Evolutionary conservation across 2,329 filamentous ascomycete genomes (phyloP), one percentile per base, ranked within the genome.

Genomic region (Mycosphaerella sp.): DNA sequence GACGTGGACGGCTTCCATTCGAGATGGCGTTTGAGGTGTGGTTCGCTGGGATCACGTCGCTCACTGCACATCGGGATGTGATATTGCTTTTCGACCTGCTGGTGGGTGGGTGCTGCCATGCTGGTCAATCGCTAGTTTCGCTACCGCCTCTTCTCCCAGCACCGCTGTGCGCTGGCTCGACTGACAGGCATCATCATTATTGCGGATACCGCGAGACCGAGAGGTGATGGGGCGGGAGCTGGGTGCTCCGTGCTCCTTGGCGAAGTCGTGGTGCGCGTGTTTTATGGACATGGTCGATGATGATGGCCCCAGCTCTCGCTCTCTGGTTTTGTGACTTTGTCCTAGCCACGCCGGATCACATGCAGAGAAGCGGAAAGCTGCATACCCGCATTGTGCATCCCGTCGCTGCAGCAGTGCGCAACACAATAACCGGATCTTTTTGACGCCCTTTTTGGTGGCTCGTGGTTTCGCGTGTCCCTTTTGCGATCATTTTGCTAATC

Each of bases 1-100:
- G 58, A 65, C 62, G 63, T 64, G 62, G 52, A 53, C 47, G 50
- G 44, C 52, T 59, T 36, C 55, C 50, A 64, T 63, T 63, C 58
- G 59, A 56, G 45, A 54, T 50, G 54, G 57, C 57, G 57, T 54
- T 53, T 52, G 49, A 45, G 53, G 55, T 51, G 55, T 53, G 51
- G 46, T 50, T 51, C 49, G 50, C 37, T 32, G 50, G 44, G 44
- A 39, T 39, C 50, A 48, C 39, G 30, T 53, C 41, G 42, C 51
- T 41, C 51, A 43, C 45, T 34, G 41, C 45, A 45, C 36, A 34
- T 45, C 18, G 45, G 52, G 32, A 39, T 10, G 40, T 13, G 18
- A 54, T 50, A 50, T 54, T 50, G 47, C 51, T 53, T 42, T 48
- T 54, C 47, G 21, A 25, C 21, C 21, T 25, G 21, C 7, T n/a